Percentiles rank a stretch among this genome's conserved stretches.
These are phyloP conservation scores for Penicillium lividum DNA, from an alignment of 495 filamentous ascomycete species.

Conservation along the genomic window DNA sequence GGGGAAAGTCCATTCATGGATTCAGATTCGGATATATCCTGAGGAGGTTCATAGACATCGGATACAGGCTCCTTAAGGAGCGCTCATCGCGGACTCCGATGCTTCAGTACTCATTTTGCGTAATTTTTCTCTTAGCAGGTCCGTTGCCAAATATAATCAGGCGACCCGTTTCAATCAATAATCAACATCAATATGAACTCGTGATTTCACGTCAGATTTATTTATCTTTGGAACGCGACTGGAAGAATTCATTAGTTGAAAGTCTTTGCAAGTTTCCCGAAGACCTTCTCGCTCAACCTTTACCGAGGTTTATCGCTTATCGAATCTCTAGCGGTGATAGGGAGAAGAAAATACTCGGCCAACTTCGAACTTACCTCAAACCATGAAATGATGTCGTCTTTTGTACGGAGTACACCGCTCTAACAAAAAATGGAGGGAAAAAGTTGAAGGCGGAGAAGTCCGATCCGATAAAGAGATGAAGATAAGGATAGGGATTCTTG, in stretches of 20 bases:
- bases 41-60: slow-evolving; percentile 31
- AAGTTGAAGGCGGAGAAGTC: slow-evolving; percentile 1
- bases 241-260: neutral
- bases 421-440: neutral
- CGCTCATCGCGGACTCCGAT: slow-evolving; percentile 10
- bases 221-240: neutral
- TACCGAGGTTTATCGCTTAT: neutral
- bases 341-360: neutral
- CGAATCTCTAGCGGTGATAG: neutral
- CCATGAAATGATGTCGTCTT: too few species aligned
- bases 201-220: too few species aligned
- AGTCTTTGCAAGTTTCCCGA: neutral
- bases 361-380: neutral
- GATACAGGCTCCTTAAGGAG: slow-evolving; percentile 22
- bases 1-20: slow-evolving; percentile 27
- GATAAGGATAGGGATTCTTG: slow-evolving; percentile 8
- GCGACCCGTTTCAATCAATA: neutral
- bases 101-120: slow-evolving; percentile 20
- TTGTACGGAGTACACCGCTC: too few species aligned
- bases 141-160: neutral
- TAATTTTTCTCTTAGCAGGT: neutral
- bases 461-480: neutral
- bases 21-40: slow-evolving; percentile 6
- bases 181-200: neutral
- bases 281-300: neutral